Conservation (phyloP, 2,329 filamentous ascomycete genomes). For the Exophiala sideris region DNA sequence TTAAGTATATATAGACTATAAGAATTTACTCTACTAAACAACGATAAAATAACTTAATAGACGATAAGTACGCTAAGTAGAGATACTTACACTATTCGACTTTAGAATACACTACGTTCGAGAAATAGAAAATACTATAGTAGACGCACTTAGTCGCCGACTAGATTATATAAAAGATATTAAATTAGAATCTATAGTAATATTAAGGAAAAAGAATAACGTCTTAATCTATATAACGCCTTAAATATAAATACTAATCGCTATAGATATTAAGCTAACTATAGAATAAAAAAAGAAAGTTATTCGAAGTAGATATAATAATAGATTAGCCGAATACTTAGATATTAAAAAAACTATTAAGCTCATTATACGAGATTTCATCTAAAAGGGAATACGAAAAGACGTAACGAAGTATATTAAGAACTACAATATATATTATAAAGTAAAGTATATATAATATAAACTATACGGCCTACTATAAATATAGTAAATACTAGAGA, state of each 20-base stretch:
- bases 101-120: constrained; percentile 18
- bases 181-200: not conserved
- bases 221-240: too few species aligned
- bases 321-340: constrained; percentile 1
- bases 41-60: constrained; percentile 9
- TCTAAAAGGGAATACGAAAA: too few species aligned
- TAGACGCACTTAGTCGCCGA: constrained; percentile 7
- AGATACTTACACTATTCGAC: constrained; percentile 12
- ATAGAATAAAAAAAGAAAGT: constrained; percentile 6
- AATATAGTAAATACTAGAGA: not conserved
- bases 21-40: constrained; percentile 22
- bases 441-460: constrained; percentile 7
- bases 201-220: constrained; percentile 4
- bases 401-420: too few species aligned
- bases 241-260: not conserved
- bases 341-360: too few species aligned
- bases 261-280: not conserved
- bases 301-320: constrained; percentile 8
- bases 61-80: constrained; percentile 8
- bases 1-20: constrained; percentile 21
- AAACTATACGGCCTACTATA: constrained; percentile 7
- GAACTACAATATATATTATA: too few species aligned
- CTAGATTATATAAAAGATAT: constrained; percentile 14
- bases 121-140: constrained; percentile 14
- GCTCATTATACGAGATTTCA: too few species aligned